Evolutionary conservation across 768 basidiomycete genomes (phyloP).

Genomic region (Rhodotorula toruloides): DNA sequence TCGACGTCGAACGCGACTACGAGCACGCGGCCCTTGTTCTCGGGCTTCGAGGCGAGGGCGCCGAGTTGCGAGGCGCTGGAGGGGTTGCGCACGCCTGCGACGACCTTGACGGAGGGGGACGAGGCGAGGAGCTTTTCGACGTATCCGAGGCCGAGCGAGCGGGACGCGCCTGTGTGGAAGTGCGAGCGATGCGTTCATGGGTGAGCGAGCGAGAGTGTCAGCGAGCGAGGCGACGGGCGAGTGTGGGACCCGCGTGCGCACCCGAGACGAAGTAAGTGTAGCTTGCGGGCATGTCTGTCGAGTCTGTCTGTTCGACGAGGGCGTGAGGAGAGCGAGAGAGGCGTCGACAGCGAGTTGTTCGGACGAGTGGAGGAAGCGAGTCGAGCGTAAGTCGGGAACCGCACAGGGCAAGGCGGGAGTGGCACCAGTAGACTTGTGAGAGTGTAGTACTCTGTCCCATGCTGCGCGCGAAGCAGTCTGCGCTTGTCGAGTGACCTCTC

Average conservation of each 20-base stretch:
- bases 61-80: slow-evolving; percentile 35
- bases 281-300: background rate
- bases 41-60: slow-evolving; percentile 12
- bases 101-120: slow-evolving; percentile 36
- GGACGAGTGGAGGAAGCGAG: no score
- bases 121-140: slow-evolving; percentile 41
- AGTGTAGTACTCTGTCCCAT: no score
- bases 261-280: slow-evolving; percentile 35
- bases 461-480: no score
- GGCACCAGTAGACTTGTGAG: no score
- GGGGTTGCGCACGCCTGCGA: slow-evolving; percentile 45
- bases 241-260: background rate
- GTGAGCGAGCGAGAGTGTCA: background rate
- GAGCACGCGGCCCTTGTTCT: slow-evolving; percentile 44
- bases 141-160: slow-evolving; percentile 45
- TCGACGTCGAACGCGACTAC: slow-evolving; percentile 49
- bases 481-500: no score
- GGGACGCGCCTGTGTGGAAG: slow-evolving; percentile 44
- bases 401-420: no score
- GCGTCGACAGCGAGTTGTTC: no score
- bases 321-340: background rate
- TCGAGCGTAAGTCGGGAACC: no score
- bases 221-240: background rate
- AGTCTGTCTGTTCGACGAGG: no score
- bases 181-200: slow-evolving; percentile 44